A percentile compares a stretch with the other conserved stretches of the same genome.
These are phyloP conservation scores for Dorcoceras hygrometricum DNA, from an alignment of 257 asterid species.

Conservation along the genomic window DNA sequence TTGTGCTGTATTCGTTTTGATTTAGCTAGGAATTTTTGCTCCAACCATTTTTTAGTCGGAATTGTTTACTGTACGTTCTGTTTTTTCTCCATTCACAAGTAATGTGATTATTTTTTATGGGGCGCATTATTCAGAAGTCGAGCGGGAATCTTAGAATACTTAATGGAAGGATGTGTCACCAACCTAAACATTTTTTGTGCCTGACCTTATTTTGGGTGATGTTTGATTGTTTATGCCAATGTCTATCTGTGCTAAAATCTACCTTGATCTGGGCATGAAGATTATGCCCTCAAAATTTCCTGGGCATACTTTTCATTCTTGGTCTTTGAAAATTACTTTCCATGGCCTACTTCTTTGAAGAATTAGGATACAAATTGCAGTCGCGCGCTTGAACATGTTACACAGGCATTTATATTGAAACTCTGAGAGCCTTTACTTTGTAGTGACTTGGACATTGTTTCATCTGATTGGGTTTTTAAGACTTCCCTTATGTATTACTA, in stretches of 20 bases:
- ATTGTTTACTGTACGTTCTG: too few species aligned
- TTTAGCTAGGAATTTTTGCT: constrained; percentile 10
- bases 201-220: neutral
- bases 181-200: neutral
- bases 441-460: neutral
- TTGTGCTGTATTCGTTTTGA: constrained; percentile 17
- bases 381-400: neutral
- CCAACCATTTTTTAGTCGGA: neutral
- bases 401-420: neutral
- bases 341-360: neutral
- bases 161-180: neutral
- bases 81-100: neutral
- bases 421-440: neutral
- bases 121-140: neutral
- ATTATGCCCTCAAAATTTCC: neutral
- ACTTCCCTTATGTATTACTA: neutral
- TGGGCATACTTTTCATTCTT: neutral
- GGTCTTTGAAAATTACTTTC: neutral
- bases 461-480: neutral
- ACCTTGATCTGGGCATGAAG: neutral
- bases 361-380: neutral
- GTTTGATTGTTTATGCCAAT: neutral
- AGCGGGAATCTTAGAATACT: neutral
- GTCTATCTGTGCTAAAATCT: neutral
- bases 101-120: neutral